phyloP scores from a whole-genome alignment of 139 green algal species.

The Parachlorella kessleri region DNA sequence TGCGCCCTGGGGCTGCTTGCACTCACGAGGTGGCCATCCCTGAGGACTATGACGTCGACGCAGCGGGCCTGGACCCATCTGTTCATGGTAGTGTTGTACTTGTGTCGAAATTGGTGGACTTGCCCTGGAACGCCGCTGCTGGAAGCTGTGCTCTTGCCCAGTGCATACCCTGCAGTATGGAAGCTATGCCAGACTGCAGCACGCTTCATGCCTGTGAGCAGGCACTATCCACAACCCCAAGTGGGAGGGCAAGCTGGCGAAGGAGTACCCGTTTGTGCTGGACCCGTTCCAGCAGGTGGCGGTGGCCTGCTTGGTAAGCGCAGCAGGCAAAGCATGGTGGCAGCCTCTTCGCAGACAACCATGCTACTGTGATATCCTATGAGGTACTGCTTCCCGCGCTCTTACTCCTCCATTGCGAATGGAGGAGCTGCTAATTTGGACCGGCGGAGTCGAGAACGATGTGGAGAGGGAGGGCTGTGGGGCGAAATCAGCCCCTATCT shows the following conservation, averaged over 20 bases:
- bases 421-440: too few relatives aligned
- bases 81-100: slow-evolving; percentile 34
- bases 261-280: slow-evolving; percentile 88
- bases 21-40: slow-evolving; percentile 73
- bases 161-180: not conserved
- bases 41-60: slow-evolving; percentile 54
- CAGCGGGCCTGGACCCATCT: slow-evolving; percentile 42
- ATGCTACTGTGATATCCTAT: too few relatives aligned
- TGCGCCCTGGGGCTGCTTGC: slow-evolving; percentile 12
- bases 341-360: too few relatives aligned
- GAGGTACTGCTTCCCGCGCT: too few relatives aligned
- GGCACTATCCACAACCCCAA: slow-evolving; percentile 74
- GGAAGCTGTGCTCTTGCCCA: not conserved
- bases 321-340: too few relatives aligned
- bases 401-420: too few relatives aligned
- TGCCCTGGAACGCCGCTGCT: not conserved
- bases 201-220: slow-evolving; percentile 39
- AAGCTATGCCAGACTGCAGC: not conserved
- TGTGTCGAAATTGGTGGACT: not conserved
- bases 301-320: slow-evolving; percentile 83
- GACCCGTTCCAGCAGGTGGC: slow-evolving; percentile 88
- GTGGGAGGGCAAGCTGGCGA: slow-evolving; percentile 65
- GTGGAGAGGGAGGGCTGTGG: too few relatives aligned
- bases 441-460: too few relatives aligned
- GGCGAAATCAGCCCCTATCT: too few relatives aligned